Evolutionary conservation across 768 basidiomycete species (phyloP).

Genomic region (Suillus plorans): DNA sequence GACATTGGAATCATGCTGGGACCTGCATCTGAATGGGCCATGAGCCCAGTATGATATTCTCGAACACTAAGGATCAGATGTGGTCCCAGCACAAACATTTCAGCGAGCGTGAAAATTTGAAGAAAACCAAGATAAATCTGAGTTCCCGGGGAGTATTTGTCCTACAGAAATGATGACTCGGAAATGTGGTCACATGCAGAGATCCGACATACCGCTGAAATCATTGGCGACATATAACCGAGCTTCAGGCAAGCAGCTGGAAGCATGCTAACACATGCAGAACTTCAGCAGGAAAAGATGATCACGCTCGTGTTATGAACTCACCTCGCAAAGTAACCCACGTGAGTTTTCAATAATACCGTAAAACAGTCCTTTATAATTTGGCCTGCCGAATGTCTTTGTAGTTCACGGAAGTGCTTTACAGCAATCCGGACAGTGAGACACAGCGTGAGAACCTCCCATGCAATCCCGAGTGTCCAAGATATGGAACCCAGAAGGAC

Average conservation of each 20-base stretch:
- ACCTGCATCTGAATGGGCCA: background rate
- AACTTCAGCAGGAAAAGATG: background rate
- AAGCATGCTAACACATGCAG: background rate
- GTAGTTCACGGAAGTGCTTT: background rate
- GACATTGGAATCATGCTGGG: background rate
- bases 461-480: background rate
- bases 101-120: background rate
- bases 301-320: background rate
- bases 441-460: background rate
- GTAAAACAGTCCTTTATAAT: background rate
- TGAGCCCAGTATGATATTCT: background rate
- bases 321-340: background rate
- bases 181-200: background rate
- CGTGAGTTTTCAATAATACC: background rate
- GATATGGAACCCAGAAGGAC: background rate
- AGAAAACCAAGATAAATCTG: background rate
- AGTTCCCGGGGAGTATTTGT: background rate
- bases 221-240: background rate
- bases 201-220: background rate
- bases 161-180: background rate
- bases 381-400: background rate
- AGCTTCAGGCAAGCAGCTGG: background rate
- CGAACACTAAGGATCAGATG: background rate
- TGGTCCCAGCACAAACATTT: background rate
- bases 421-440: background rate